These are phyloP conservation scores for Sabuloglossum arenarium DNA, from an alignment of 495 filamentous ascomycete genomes.

Conservation along the genomic window DNA sequence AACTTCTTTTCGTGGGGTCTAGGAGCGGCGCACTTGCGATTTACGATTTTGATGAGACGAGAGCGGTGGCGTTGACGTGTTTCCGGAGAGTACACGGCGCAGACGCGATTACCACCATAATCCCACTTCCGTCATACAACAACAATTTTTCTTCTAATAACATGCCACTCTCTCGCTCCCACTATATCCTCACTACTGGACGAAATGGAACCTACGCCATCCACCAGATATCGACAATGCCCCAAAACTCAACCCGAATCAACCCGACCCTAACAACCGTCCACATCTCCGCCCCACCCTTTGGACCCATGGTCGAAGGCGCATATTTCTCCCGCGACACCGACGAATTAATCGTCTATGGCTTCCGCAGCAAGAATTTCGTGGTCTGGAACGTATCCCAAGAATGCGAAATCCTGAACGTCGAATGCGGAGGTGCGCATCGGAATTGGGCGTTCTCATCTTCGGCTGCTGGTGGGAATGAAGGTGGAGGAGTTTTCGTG, in stretches of 20 bases:
- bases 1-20: constrained; percentile 46
- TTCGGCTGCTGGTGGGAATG: constrained; percentile 2
- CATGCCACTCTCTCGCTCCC: no score
- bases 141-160: neutral
- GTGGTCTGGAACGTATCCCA: constrained; percentile 54
- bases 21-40: constrained; percentile 37
- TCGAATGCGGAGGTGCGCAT: constrained; percentile 70
- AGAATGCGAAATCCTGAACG: constrained; percentile 38
- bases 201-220: constrained; percentile 57
- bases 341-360: constrained; percentile 44
- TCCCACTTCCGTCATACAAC: constrained; percentile 13
- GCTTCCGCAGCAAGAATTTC: constrained; percentile 61
- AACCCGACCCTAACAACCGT: constrained; percentile 20
- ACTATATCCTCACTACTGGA: constrained; percentile 39
- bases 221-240: constrained; percentile 13
- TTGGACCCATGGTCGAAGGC: constrained; percentile 48
- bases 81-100: constrained; percentile 26
- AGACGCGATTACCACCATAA: constrained; percentile 52
- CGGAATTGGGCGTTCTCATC: constrained; percentile 46
- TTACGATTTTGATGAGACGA: constrained; percentile 19
- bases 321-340: constrained; percentile 30
- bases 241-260: neutral
- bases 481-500: constrained; percentile 22
- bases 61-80: constrained; percentile 12
- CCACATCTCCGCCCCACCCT: constrained; percentile 33